phyloP scores from a whole-genome alignment of 2,329 filamentous ascomycete genomes.

The Calonectria pteridis region DNA sequence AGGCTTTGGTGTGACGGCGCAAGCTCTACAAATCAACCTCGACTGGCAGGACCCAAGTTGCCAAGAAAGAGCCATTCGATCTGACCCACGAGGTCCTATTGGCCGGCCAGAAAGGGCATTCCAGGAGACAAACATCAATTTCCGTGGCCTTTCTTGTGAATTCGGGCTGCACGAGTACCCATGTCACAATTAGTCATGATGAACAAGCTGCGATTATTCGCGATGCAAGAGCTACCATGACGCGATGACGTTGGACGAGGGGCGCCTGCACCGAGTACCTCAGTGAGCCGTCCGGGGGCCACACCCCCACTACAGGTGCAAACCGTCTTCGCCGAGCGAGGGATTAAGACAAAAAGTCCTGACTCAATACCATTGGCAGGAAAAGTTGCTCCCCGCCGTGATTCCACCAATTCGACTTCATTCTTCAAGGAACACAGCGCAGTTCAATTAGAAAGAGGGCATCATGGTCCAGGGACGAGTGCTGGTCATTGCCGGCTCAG shows the following conservation, averaged over 20 bases:
- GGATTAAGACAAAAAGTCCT: slow-evolving; percentile 18
- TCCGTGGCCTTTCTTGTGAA: not conserved
- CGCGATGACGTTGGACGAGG: slow-evolving; percentile 15
- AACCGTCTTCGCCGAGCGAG: slow-evolving; percentile 15
- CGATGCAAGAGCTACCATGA: not conserved
- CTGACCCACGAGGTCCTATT: not conserved
- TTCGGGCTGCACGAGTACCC: not conserved
- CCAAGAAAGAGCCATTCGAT: not conserved
- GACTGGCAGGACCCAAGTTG: not conserved
- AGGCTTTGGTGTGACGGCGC: too few relatives aligned
- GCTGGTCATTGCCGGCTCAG: slow-evolving; percentile 87
- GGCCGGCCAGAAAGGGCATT: not conserved
- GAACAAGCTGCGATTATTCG: not conserved
- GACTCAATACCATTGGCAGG: not conserved
- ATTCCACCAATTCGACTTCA: slow-evolving; percentile 1
- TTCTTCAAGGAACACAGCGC: not conserved
- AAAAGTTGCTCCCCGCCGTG: not conserved
- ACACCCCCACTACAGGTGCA: slow-evolving; percentile 21
- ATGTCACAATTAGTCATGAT: not conserved
- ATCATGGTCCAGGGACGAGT: slow-evolving; percentile 65
- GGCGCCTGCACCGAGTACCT: not conserved
- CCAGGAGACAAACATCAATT: not conserved
- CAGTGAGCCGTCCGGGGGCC: not conserved
- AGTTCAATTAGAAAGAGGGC: not conserved
- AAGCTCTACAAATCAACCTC: not conserved